A percentile compares a stretch with the other conserved stretches of the same genome.
phyloP scores from a whole-genome alignment of 306 rosid species.

The Prunus davidiana region DNA sequence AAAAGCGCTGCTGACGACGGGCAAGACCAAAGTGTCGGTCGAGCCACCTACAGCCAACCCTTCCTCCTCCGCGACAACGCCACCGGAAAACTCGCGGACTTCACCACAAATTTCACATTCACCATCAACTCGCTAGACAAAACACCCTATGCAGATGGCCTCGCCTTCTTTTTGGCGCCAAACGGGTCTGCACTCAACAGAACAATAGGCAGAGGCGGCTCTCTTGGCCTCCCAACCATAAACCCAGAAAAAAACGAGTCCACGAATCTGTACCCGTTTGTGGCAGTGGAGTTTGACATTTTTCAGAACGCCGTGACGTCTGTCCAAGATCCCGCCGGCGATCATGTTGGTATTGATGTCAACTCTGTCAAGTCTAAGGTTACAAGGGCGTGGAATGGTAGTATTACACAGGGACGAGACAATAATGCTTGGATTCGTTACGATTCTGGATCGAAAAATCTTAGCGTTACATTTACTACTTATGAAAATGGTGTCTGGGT shows the following conservation, averaged over 20 bases:
- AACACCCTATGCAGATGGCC: neutral
- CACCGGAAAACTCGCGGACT: slow-evolving; percentile 28
- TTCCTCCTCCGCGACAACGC: slow-evolving; percentile 31
- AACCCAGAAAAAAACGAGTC: neutral
- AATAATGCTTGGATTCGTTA: slow-evolving; percentile 26
- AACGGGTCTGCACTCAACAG: neutral
- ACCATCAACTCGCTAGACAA: slow-evolving; percentile 1
- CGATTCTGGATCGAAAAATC: slow-evolving; percentile 17
- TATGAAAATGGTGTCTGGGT: neutral
- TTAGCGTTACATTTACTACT: slow-evolving; percentile 26
- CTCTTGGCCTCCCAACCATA: slow-evolving; percentile 32
- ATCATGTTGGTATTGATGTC: slow-evolving; percentile 12
- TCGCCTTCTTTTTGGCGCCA: slow-evolving; percentile 40
- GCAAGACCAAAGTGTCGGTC: neutral
- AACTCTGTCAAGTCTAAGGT: neutral
- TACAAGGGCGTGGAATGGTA: slow-evolving; percentile 18
- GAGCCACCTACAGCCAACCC: neutral
- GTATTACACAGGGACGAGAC: neutral
- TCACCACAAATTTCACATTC: slow-evolving; percentile 34
- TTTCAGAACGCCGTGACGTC: accelerated
- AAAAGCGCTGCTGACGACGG: neutral
- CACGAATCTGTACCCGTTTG: slow-evolving; percentile 20
- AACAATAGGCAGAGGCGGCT: slow-evolving; percentile 11
- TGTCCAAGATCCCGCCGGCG: neutral
- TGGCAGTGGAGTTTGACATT: slow-evolving; percentile 49